A percentile compares a stretch with the other conserved stretches of the same genome.
Evolutionary conservation across 768 basidiomycete species (phyloP).

Genomic region (Cantharellus anzutake): DNA sequence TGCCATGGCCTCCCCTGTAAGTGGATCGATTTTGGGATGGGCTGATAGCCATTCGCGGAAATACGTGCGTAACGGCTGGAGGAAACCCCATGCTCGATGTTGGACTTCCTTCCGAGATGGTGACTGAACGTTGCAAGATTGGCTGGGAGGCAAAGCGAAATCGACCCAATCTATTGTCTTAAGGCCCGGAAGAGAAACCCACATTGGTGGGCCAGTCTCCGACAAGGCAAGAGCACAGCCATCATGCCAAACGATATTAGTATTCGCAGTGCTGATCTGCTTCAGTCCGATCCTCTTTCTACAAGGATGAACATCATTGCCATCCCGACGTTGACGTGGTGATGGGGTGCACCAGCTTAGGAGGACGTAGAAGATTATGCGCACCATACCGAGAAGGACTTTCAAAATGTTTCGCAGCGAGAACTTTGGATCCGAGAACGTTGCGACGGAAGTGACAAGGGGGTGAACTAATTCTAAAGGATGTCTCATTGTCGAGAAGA

Average conservation of each 20-base stretch:
- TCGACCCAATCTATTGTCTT: slow-evolving; percentile 18
- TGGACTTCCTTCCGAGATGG: not conserved
- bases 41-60: slow-evolving; percentile 4
- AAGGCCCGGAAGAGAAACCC: slow-evolving; percentile 19
- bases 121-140: not conserved
- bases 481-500: too few relatives aligned
- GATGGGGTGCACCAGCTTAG: not conserved
- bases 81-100: not conserved
- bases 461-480: not conserved
- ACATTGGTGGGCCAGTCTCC: slow-evolving; percentile 20
- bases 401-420: not conserved
- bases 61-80: not conserved
- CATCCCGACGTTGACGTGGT: too few relatives aligned
- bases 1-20: slow-evolving; percentile 13
- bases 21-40: slow-evolving; percentile 10
- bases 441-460: not conserved
- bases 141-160: not conserved
- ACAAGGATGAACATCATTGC: not conserved
- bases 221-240: slow-evolving; percentile 19
- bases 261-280: slow-evolving; percentile 17
- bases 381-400: not conserved
- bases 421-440: not conserved
- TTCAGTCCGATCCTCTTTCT: not conserved
- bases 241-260: slow-evolving; percentile 18
- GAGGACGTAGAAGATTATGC: not conserved